Percentiles rank a stretch among this genome's conserved stretches.
These are phyloP conservation scores for Wickerhamiella parazyma DNA, from an alignment of 805 yeast genomes.

Conservation along the genomic window DNA sequence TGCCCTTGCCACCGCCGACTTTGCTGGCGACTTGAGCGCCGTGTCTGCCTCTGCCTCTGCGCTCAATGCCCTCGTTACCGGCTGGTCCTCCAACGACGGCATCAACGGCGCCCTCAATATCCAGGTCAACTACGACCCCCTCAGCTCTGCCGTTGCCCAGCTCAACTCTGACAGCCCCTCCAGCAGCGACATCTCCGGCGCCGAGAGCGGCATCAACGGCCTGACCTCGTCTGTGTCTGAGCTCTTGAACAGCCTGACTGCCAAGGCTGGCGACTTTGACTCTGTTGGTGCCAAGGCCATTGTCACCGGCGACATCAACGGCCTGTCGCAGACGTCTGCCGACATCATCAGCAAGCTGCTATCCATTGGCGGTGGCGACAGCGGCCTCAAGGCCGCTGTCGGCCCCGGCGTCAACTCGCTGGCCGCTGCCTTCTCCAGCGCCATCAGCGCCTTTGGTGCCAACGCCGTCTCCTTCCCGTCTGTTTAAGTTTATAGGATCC, in stretches of 20 bases:
- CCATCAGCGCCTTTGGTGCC: conserved; percentile 10
- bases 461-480: conserved; percentile 3
- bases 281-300: conserved; percentile 16
- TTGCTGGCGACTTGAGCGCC: conserved; percentile 2
- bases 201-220: background rate
- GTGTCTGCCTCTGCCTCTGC: conserved; percentile 4
- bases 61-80: conserved; percentile 1
- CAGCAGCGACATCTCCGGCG: conserved; percentile 11
- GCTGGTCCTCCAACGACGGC: conserved; percentile 15
- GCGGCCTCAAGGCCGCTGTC: background rate
- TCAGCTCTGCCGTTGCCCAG: conserved; percentile 11
- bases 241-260: conserved; percentile 15
- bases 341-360: conserved; percentile 11
- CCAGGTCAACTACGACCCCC: conserved; percentile 15
- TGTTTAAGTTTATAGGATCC: conserved; percentile 13
- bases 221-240: conserved; percentile 11
- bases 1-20: conserved; percentile 6
- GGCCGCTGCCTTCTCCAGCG: conserved; percentile 9
- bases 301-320: conserved; percentile 14
- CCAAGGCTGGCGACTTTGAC: conserved; percentile 18
- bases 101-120: conserved; percentile 21
- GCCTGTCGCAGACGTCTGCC: conserved; percentile 10
- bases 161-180: conserved; percentile 9
- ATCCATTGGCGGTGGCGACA: conserved; percentile 1
- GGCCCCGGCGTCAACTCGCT: conserved; percentile 1